A percentile compares a stretch with the other conserved stretches of the same genome.
These are phyloP conservation scores for Fusarium hostae DNA, from an alignment of 2,329 filamentous ascomycete species.

Conservation along the genomic window DNA sequence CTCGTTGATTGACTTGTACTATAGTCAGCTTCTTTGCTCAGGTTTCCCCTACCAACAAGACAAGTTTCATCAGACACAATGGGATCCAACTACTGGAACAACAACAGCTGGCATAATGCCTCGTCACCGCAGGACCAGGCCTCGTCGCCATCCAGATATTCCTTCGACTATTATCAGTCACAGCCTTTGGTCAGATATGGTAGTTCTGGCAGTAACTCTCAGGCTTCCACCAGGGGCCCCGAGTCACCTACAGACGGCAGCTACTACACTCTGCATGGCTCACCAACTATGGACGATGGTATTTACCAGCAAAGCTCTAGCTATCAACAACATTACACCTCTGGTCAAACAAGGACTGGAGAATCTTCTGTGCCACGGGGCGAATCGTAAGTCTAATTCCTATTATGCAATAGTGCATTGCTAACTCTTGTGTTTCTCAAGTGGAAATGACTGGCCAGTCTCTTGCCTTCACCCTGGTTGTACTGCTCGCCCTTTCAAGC, in stretches of 20 bases:
- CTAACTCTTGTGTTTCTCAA: slow-evolving; percentile 20
- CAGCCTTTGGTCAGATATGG: slow-evolving; percentile 43
- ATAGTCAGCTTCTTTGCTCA: not conserved
- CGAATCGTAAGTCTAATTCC: slow-evolving; percentile 27
- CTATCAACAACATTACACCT: slow-evolving; percentile 25
- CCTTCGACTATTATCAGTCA: slow-evolving; percentile 38
- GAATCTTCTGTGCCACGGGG: slow-evolving; percentile 12
- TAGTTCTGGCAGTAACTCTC: slow-evolving; percentile 48
- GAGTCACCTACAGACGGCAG: slow-evolving; percentile 41
- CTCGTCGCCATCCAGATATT: slow-evolving; percentile 32
- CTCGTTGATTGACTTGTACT: slow-evolving; percentile 4
- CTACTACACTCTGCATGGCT: slow-evolving; percentile 34
- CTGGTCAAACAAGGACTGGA: not conserved
- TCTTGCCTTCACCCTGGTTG: slow-evolving; percentile 56
- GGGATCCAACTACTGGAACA: slow-evolving; percentile 30
- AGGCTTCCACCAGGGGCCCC: slow-evolving; percentile 38
- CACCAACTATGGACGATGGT: slow-evolving; percentile 16
- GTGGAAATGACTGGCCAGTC: slow-evolving; percentile 49
- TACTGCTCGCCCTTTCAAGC: slow-evolving; percentile 58
- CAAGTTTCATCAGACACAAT: slow-evolving; percentile 14
- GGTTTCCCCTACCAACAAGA: not conserved
- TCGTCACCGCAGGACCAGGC: slow-evolving; percentile 36
- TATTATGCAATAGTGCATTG: not conserved
- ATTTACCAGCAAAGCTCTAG: slow-evolving; percentile 17
- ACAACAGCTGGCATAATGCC: slow-evolving; percentile 20